Evolutionary conservation across 257 asterid species (phyloP), one percentile per base, ranked within the genome.

Genomic region (Asclepias syriaca): DNA sequence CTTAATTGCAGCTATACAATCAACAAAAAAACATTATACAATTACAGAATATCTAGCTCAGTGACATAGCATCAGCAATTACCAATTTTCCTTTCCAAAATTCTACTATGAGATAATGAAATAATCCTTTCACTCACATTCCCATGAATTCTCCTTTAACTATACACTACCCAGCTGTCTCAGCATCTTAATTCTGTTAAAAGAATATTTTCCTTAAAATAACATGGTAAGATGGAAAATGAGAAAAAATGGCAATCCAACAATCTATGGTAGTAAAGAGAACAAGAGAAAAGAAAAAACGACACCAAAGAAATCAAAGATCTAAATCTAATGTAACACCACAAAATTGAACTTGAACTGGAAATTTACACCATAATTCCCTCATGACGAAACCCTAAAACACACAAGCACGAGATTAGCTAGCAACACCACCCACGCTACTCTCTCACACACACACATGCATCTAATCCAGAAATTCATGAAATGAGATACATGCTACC

Each of bases 271-370:
- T 19, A 37, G 1, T 15, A 3, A 37, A 37, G 16, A 64, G 50
- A 54, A 34, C 37, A 6, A 54, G 53, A 68, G 27, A 51, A 46
- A 64, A 46, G 9, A 29, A 5, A 63, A 48, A 49, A 60, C 13
- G 22, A 60, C 7, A 19, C 19, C 67, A 70, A 70, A 66, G n/a
- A 65, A 54, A 64, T 29, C 63, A 22, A 24, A 70, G 76, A 76
- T 76, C 76, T 65, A 65, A 65, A 70, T 65, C 72, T 18, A 76
- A 8, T 18, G 51, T 37, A 54, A 29, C n/a, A 60, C 16, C 34
- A 51, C 53, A 18, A 43, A 43, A 43, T 43, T 43, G 48, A 43
- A 34, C 21, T 21, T 4, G 19, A 63, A 65, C 45, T 34, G 8
- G 5, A 34, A 4, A 58, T 34, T 19, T 27, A 22, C 14, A 27